These are phyloP conservation scores for Daucus carota DNA, from an alignment of 129 eudicot genomes.

Conservation along the genomic window DNA sequence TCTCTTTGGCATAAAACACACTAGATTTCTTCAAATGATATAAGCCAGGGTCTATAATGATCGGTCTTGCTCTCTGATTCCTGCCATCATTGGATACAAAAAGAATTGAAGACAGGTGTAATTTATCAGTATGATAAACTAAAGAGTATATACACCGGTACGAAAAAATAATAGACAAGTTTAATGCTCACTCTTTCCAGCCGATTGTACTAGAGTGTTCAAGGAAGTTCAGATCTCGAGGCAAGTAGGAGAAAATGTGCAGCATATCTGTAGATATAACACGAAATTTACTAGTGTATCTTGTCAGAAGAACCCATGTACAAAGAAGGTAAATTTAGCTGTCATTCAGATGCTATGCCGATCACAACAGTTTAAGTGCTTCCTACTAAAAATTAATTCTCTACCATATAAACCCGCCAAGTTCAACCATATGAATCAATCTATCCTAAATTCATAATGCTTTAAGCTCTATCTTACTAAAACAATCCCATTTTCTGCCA, in stretches of 20 bases:
- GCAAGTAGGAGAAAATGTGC: slow-evolving; percentile 93
- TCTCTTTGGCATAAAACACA: slow-evolving; percentile 96
- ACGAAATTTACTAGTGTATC: neutral
- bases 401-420: neutral
- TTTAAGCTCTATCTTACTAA: neutral
- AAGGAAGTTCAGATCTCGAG: slow-evolving; percentile 83
- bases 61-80: slow-evolving; percentile 79
- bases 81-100: slow-evolving; percentile 29
- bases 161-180: slow-evolving; percentile 15
- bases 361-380: neutral
- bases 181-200: slow-evolving; percentile 87
- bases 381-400: neutral
- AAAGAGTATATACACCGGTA: neutral
- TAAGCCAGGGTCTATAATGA: slow-evolving; percentile 85
- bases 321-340: neutral
- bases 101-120: neutral
- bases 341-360: neutral
- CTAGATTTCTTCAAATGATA: slow-evolving; percentile 88
- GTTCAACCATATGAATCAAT: neutral
- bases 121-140: neutral
- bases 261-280: slow-evolving; percentile 57
- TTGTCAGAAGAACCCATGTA: neutral
- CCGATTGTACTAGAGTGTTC: slow-evolving; percentile 93
- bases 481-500: neutral
- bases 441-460: neutral